A percentile compares a stretch with the other conserved stretches of the same genome.
phyloP scores from a whole-genome alignment of 371 early-diverging fungal species.

The Saksenaea vasiformis region DNA sequence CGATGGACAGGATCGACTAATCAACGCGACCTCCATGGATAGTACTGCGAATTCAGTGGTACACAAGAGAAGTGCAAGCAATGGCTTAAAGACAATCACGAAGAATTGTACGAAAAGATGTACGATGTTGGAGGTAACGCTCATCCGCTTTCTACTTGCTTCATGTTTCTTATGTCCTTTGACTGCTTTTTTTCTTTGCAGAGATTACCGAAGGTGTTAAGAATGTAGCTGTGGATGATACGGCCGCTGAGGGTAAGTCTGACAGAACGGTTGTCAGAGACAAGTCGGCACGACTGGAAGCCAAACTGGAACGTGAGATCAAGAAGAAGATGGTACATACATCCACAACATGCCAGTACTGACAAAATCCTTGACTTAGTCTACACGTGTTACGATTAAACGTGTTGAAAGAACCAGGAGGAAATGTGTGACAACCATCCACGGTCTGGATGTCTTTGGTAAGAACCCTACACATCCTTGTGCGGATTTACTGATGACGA shows the following conservation, averaged over 20 bases:
- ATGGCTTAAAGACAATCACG: constrained; percentile 71
- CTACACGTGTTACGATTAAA: constrained; percentile 71
- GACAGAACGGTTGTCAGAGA: constrained; percentile 53
- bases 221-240: constrained; percentile 27
- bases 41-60: constrained; percentile 93
- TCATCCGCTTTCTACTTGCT: neutral
- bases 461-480: constrained; percentile 11
- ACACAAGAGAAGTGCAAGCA: constrained; percentile 78
- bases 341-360: neutral
- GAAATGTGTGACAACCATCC: constrained; percentile 82
- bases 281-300: constrained; percentile 61
- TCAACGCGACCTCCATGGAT: constrained; percentile 3
- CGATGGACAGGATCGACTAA: neutral
- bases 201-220: constrained; percentile 46
- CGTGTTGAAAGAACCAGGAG: constrained; percentile 87
- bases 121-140: constrained; percentile 54
- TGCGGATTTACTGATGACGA: constrained; percentile 3
- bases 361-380: constrained; percentile 12
- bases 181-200: constrained; percentile 25
- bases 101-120: constrained; percentile 53
- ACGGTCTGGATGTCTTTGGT: constrained; percentile 82
- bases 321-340: constrained; percentile 71
- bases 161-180: constrained; percentile 21
- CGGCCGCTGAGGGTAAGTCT: constrained; percentile 38
- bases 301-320: constrained; percentile 74